A percentile compares a stretch with the other conserved stretches of the same genome.
phyloP scores from a whole-genome alignment of 1,284 basidiomycete genomes.

The Moniliophthora roreri region DNA sequence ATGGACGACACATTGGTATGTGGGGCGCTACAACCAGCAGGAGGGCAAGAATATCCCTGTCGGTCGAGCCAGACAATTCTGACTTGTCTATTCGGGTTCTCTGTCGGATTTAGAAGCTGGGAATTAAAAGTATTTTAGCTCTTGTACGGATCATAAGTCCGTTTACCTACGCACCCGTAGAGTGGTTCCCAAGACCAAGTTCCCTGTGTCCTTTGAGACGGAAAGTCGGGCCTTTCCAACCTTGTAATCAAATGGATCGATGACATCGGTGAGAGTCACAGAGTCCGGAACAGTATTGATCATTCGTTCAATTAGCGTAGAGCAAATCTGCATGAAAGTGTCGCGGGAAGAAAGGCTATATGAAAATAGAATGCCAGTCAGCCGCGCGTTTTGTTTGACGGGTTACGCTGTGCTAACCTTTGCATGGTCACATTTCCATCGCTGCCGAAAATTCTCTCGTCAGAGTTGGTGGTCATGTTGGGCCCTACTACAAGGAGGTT shows the following conservation, averaged over 20 bases:
- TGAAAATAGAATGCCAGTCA: background rate
- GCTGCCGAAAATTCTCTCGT: constrained; percentile 33
- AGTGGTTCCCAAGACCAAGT: background rate
- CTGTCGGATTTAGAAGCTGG: background rate
- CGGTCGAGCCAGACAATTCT: background rate
- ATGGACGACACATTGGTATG: background rate
- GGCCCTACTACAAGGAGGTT: constrained; percentile 34
- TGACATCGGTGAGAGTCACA: constrained; percentile 6
- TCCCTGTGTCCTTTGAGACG: background rate
- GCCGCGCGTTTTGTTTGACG: no score
- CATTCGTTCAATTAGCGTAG: constrained; percentile 12
- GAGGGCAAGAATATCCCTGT: background rate
- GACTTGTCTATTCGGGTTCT: constrained; percentile 2
- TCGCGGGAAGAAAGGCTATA: background rate
- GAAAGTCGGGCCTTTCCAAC: background rate
- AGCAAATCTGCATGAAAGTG: constrained; percentile 11
- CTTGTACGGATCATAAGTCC: no score
- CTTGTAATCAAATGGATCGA: constrained; percentile 4
- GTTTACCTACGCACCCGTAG: background rate
- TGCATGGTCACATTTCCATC: constrained; percentile 39
- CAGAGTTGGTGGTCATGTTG: constrained; percentile 36
- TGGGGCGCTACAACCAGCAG: background rate
- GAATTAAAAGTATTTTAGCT: no score
- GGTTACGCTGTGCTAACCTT: constrained; percentile 18
- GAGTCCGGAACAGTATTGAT: constrained; percentile 15